Percentiles rank a stretch among this genome's conserved stretches.
Conservation (phyloP, 1,284 basidiomycete genomes). For the Sporisorium scitamineum region DNA sequence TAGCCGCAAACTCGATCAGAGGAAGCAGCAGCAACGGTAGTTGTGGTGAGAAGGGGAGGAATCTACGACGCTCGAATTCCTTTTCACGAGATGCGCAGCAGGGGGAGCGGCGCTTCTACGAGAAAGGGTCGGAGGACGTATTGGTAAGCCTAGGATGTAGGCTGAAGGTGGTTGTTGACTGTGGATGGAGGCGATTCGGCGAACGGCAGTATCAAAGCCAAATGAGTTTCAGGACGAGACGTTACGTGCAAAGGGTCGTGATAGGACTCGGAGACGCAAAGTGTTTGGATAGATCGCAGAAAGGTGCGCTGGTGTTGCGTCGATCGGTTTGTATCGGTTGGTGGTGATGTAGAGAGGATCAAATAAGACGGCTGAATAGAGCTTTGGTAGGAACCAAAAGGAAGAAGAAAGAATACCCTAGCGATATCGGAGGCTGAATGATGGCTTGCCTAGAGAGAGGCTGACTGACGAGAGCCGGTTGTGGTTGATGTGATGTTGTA, state of each 20-base stretch:
- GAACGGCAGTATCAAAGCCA: constrained; percentile 42
- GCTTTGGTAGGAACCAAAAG: constrained; percentile 11
- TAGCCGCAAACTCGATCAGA: constrained; percentile 21
- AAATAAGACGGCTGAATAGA: constrained; percentile 36
- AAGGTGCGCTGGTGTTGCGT: background rate
- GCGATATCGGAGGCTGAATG: constrained; percentile 54
- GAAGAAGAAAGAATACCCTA: constrained; percentile 31
- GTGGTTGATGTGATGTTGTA: background rate
- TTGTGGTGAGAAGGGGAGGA: background rate
- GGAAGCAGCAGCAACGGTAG: constrained; percentile 13
- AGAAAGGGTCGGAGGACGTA: constrained; percentile 3
- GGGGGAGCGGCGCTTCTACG: constrained; percentile 1
- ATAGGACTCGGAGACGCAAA: constrained; percentile 4
- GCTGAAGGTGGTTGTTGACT: constrained; percentile 17
- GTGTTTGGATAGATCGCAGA: constrained; percentile 7
- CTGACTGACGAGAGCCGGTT: background rate
- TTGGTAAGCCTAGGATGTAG: constrained; percentile 14
- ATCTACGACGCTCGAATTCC: constrained; percentile 21
- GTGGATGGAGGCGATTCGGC: constrained; percentile 21
- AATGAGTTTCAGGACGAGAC: background rate
- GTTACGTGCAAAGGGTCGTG: constrained; percentile 8
- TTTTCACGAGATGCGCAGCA: constrained; percentile 8
- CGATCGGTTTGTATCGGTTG: constrained; percentile 3
- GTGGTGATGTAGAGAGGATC: too few relatives aligned
- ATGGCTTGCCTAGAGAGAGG: constrained; percentile 24